Evolutionary conservation across 1,139 yeast genomes (phyloP).

Genomic region (Sugiyamaella castrensis): DNA sequence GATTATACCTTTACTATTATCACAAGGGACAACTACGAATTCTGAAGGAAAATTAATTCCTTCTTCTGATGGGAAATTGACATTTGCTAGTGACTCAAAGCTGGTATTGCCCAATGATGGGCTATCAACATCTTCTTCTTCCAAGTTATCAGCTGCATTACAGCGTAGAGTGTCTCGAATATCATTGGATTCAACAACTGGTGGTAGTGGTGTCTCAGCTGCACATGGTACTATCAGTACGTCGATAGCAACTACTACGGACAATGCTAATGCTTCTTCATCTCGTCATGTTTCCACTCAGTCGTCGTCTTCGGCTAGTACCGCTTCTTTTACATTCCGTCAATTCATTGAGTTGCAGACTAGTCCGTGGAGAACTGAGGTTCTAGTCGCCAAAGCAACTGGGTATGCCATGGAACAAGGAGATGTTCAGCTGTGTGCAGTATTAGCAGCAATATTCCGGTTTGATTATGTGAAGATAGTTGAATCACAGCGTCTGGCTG

Average conservation of each 20-base stretch:
- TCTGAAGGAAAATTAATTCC: too few species aligned
- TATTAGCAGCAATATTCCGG: constrained; percentile 57
- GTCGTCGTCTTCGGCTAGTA: too few species aligned
- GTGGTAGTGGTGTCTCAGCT: neutral
- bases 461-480: constrained; percentile 39
- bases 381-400: constrained; percentile 46
- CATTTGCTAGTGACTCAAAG: too few species aligned
- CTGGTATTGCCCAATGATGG: too few species aligned
- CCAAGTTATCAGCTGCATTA: constrained; percentile 10
- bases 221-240: too few species aligned
- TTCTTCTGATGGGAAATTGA: too few species aligned
- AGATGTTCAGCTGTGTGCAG: constrained; percentile 59
- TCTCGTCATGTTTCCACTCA: too few species aligned
- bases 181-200: neutral
- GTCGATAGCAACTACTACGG: too few species aligned
- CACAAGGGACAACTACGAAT: too few species aligned
- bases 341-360: constrained; percentile 36
- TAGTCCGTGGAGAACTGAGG: constrained; percentile 50
- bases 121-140: neutral
- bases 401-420: constrained; percentile 61
- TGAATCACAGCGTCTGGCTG: constrained; percentile 20
- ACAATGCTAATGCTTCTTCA: too few species aligned
- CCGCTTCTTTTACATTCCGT: constrained; percentile 1
- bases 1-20: too few species aligned
- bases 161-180: neutral